Conservation (phyloP, 1,284 basidiomycete genomes). For the Chiua sp. region DNA sequence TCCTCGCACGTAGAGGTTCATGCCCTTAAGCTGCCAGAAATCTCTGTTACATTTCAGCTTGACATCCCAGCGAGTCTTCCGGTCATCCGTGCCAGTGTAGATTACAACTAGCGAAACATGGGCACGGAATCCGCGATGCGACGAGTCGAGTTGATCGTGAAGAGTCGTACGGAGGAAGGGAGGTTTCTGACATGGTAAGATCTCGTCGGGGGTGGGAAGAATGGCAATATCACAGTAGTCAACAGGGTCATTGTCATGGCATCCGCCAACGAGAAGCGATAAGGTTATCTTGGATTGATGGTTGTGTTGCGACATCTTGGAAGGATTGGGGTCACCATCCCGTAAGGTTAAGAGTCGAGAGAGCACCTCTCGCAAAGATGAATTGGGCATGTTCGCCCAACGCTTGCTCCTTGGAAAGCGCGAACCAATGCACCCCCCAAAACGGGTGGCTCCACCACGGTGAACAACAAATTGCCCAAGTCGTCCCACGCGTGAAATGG, state of each 20-base stretch:
- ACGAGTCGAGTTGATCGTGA: constrained; percentile 46
- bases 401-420: too few relatives aligned
- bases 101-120: constrained; percentile 45
- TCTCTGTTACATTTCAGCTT: constrained; percentile 47
- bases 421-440: too few relatives aligned
- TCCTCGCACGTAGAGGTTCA: constrained; percentile 31
- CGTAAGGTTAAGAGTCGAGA: constrained; percentile 47
- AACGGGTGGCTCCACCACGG: too few relatives aligned
- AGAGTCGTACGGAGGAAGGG: constrained; percentile 52
- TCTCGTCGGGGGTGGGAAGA: constrained; percentile 64
- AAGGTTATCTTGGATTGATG: constrained; percentile 7
- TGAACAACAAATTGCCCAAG: too few relatives aligned
- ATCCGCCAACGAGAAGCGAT: constrained; percentile 46
- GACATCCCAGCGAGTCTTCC: constrained; percentile 53
- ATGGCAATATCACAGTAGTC: constrained; percentile 63
- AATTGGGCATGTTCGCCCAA: too few relatives aligned
- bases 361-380: constrained; percentile 57
- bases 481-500: too few relatives aligned
- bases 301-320: constrained; percentile 25
- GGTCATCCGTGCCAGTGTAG: constrained; percentile 39
- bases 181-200: constrained; percentile 44
- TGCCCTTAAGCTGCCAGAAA: constrained; percentile 43
- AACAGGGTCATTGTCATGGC: constrained; percentile 68
- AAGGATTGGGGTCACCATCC: constrained; percentile 15
- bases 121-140: constrained; percentile 46